phyloP scores from a whole-genome alignment of 306 rosid species.

The Lathyrus aphaca region DNA sequence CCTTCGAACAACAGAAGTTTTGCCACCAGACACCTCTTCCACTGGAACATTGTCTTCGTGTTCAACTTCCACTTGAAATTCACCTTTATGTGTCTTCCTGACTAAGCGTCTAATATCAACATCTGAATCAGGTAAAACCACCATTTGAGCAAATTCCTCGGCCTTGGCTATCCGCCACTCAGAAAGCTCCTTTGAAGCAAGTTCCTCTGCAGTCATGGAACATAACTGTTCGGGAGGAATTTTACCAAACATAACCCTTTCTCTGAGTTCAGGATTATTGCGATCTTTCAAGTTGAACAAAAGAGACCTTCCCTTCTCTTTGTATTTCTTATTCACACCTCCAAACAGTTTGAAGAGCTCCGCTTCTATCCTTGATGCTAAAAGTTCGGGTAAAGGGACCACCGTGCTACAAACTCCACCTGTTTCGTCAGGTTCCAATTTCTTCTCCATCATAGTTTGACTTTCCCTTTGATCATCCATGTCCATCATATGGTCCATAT shows the following conservation, averaged over 20 bases:
- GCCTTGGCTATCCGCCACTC: constrained; percentile 99
- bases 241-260: constrained; percentile 87
- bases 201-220: constrained; percentile 97
- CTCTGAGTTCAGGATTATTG: constrained; percentile 89
- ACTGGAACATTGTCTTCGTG: constrained; percentile 58
- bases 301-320: constrained; percentile 98
- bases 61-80: constrained; percentile 91
- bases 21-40: constrained; percentile 71
- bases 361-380: constrained; percentile 75
- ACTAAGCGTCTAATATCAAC: constrained; percentile 87
- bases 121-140: constrained; percentile 84
- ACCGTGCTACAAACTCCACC: constrained; percentile 43
- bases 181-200: constrained; percentile 98
- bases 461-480: constrained; percentile 48
- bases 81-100: constrained; percentile 96
- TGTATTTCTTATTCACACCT: constrained; percentile 98
- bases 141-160: constrained; percentile 98
- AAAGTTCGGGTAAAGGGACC: constrained; percentile 52
- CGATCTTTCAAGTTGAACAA: constrained; percentile 94
- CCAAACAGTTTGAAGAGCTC: constrained; percentile 91
- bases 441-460: constrained; percentile 49
- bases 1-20: constrained; percentile 46
- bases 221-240: constrained; percentile 79
- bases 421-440: constrained; percentile 45
- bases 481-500: constrained; percentile 44